Conservation (phyloP, 2,329 filamentous ascomycete species). For the Penicillium griseofulvum region DNA sequence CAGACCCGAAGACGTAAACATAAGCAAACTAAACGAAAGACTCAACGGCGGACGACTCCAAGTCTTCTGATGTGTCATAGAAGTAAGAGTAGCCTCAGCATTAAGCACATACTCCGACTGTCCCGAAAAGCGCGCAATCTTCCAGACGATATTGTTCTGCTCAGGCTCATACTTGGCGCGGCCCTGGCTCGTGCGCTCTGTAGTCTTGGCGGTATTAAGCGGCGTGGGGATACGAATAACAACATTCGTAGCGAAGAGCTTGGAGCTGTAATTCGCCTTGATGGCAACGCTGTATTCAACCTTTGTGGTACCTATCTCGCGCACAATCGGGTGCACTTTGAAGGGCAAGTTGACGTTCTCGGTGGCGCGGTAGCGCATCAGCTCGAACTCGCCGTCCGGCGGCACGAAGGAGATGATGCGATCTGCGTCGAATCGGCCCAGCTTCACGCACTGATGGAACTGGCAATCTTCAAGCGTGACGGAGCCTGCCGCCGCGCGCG, state of each 20-base stretch:
- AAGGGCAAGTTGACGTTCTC: conserved; percentile 99
- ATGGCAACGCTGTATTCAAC: conserved; percentile 98
- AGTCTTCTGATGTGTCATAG: conserved; percentile 97
- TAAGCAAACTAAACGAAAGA: conserved; percentile 87
- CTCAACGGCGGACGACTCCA: conserved; percentile 93
- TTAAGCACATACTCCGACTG: conserved; percentile 94
- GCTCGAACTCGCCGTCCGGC: conserved; percentile 94
- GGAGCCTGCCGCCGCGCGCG: conserved; percentile 89
- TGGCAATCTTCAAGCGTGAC: conserved; percentile 97
- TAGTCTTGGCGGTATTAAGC: conserved; percentile 91
- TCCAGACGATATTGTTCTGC: conserved; percentile 98
- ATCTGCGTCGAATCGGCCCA: conserved; percentile 94
- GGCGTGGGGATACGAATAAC: conserved; percentile 92
- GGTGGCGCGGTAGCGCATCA: conserved; percentile 97
- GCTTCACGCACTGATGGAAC: conserved; percentile 97
- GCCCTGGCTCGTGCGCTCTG: conserved; percentile 87
- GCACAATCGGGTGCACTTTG: conserved; percentile 98
- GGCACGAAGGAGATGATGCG: conserved; percentile 96
- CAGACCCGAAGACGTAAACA: conserved; percentile 95
- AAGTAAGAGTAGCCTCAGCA: conserved; percentile 87
- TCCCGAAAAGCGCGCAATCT: conserved; percentile 97
- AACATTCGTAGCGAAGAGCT: conserved; percentile 96
- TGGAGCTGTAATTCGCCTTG: conserved; percentile 92
- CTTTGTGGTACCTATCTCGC: conserved; percentile 93
- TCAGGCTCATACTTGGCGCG: conserved; percentile 98